Conservation (phyloP, 495 filamentous ascomycete species). For the Hypoxylon fuscum region DNA sequence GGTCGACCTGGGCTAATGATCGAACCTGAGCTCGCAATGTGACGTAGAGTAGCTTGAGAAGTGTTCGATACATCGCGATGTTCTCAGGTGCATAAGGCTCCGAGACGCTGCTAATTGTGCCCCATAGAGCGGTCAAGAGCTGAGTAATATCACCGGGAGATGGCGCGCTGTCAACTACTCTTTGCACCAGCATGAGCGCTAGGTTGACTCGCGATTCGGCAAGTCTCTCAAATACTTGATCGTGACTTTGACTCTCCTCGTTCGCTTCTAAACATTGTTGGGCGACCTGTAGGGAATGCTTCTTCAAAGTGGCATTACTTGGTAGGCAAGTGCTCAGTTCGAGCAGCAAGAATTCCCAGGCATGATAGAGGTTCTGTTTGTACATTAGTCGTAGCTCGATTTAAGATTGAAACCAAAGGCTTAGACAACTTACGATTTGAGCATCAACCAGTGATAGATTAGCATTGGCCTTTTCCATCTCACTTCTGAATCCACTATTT, state of each 20-base stretch:
- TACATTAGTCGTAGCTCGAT: slow-evolving; percentile 42
- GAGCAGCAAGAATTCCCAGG: slow-evolving; percentile 88
- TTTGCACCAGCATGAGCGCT: slow-evolving; percentile 77
- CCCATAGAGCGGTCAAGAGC: slow-evolving; percentile 73
- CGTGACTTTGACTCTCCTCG: slow-evolving; percentile 67
- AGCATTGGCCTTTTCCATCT: slow-evolving; percentile 85
- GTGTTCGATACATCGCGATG: slow-evolving; percentile 78
- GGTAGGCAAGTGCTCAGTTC: slow-evolving; percentile 79
- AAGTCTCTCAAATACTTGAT: slow-evolving; percentile 76
- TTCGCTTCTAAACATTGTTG: slow-evolving; percentile 78
- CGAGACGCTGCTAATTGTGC: slow-evolving; percentile 69
- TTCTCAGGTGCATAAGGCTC: slow-evolving; percentile 70
- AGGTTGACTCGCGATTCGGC: slow-evolving; percentile 77
- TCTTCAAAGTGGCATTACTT: slow-evolving; percentile 66
- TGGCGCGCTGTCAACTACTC: slow-evolving; percentile 71
- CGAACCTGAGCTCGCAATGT: slow-evolving; percentile 67
- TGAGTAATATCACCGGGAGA: slow-evolving; percentile 66
- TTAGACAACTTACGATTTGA: slow-evolving; percentile 73
- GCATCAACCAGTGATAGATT: slow-evolving; percentile 92
- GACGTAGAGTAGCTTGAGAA: slow-evolving; percentile 87
- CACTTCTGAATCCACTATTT: slow-evolving; percentile 76
- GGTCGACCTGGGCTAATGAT: slow-evolving; percentile 27
- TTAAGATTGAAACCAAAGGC: neutral
- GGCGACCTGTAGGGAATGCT: slow-evolving; percentile 72
- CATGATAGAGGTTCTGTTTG: slow-evolving; percentile 74